A percentile compares a stretch with the other conserved stretches of the same genome.
These are phyloP conservation scores for Marasmius tenuissimus DNA, from an alignment of 1,284 basidiomycete genomes.

Conservation along the genomic window DNA sequence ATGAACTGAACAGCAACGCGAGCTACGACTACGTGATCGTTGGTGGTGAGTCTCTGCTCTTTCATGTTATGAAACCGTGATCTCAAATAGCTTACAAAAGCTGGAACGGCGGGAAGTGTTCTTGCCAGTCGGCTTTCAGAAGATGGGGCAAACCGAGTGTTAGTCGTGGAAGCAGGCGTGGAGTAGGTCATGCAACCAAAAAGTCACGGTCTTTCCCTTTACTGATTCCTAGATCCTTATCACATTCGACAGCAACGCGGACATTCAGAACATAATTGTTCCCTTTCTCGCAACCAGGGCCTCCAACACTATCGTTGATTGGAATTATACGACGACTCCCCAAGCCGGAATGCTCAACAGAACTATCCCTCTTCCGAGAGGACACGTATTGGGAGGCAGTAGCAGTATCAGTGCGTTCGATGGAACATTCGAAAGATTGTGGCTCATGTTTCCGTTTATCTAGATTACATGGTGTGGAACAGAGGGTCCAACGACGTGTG, in stretches of 20 bases:
- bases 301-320: neutral
- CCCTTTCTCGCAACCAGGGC: neutral
- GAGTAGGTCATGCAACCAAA: neutral
- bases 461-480: slow-evolving; percentile 26
- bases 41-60: neutral
- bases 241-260: neutral
- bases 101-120: slow-evolving; percentile 12
- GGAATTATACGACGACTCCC: slow-evolving; percentile 4
- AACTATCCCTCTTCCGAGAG: neutral
- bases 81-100: neutral
- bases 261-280: neutral
- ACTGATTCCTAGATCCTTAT: neutral
- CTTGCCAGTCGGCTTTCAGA: slow-evolving; percentile 13
- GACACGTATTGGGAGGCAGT: slow-evolving; percentile 6
- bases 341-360: slow-evolving; percentile 1
- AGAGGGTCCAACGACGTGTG: slow-evolving; percentile 28
- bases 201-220: neutral
- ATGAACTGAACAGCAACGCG: neutral
- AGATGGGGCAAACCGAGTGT: slow-evolving; percentile 1
- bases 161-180: slow-evolving; percentile 12
- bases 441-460: neutral
- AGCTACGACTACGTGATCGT: slow-evolving; percentile 4
- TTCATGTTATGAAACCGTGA: no score
- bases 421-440: neutral
- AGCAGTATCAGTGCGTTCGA: slow-evolving; percentile 1